Evolutionary conservation across 78 protist species (phyloP), one percentile per base, ranked within the genome.

Genomic region (Dictyostelium discoideum): DNA sequence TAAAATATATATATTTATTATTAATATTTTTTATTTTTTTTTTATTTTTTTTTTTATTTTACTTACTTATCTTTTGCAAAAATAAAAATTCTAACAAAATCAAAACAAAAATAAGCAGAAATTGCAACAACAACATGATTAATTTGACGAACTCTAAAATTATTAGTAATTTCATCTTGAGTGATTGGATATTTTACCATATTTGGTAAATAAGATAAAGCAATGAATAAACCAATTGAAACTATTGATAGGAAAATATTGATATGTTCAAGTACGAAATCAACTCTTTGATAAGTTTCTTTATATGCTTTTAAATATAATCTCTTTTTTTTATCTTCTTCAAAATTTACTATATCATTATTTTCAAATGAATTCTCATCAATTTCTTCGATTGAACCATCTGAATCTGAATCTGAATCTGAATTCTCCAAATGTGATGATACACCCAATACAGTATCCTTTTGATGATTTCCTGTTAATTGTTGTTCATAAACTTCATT

Each of bases 11-110:
- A n/a, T n/a, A n/a, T 32, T 32, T 32, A 32, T 32, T 32, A 32
- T 32, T 32, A 1, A 32, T 32, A 32, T 63, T n/a, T 63, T 5
- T 63, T n/a, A 2, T n/a, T 37, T 5, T 74, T n/a, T 1, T 8
- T 26, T 74, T 7, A 20, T 32, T 32, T 9, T 40, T 26, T 16
- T 13, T 40, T 29, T 11, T 32, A 39, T 11, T 44, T 26, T 16
- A 85, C 87, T 22, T 90, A 90, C 95, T 82, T 90, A 16, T 90
- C 77, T n/a, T 72, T 82, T 72, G 95, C 63, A 54, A 90, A 90
- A 20, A 90, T 44, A 48, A 90, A 82, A 2, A n/a, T 40, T 90
- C 95, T 80, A 54, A 90, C 60, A 37, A 90, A 90, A 82, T 90
- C 95, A 82, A 82, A 18, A 5, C 84, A 85, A 37, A 90, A 82